These are phyloP conservation scores for Picochlorum sp. DNA, from an alignment of 139 green algal species.

Conservation along the genomic window DNA sequence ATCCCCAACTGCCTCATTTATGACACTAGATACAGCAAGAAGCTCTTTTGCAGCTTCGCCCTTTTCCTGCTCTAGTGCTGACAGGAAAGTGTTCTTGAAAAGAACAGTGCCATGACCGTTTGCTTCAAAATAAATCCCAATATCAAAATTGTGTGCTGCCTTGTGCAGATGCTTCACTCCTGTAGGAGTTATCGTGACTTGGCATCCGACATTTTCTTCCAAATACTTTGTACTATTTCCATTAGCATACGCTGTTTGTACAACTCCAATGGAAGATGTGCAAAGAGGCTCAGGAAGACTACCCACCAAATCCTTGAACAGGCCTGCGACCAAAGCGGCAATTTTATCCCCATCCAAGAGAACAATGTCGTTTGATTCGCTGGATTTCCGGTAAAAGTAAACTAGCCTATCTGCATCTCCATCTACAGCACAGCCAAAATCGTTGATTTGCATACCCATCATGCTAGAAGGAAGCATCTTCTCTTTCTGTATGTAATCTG, in stretches of 20 bases:
- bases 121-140: slow-evolving; percentile 97
- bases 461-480: slow-evolving; percentile 41
- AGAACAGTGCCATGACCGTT: slow-evolving; percentile 96
- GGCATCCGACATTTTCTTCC: slow-evolving; percentile 19
- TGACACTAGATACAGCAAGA: slow-evolving; percentile 52
- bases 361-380: not conserved
- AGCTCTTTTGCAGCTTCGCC: slow-evolving; percentile 34
- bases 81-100: slow-evolving; percentile 49
- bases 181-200: slow-evolving; percentile 47
- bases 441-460: slow-evolving; percentile 15
- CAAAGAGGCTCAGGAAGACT: slow-evolving; percentile 31
- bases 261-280: slow-evolving; percentile 60
- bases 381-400: slow-evolving; percentile 59
- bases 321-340: slow-evolving; percentile 63
- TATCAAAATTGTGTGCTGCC: slow-evolving; percentile 70
- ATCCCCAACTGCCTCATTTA: slow-evolving; percentile 93
- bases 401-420: slow-evolving; percentile 95
- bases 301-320: slow-evolving; percentile 48
- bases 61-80: not conserved
- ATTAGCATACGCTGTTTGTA: slow-evolving; percentile 99
- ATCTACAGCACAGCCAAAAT: slow-evolving; percentile 66
- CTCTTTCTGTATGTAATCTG: slow-evolving; percentile 95
- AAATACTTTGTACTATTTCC: slow-evolving; percentile 75
- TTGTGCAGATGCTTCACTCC: slow-evolving; percentile 93
- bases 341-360: slow-evolving; percentile 96